Base-by-base conservation (phyloP, 768 basidiomycete genomes). In the Russula compacta region DNA sequence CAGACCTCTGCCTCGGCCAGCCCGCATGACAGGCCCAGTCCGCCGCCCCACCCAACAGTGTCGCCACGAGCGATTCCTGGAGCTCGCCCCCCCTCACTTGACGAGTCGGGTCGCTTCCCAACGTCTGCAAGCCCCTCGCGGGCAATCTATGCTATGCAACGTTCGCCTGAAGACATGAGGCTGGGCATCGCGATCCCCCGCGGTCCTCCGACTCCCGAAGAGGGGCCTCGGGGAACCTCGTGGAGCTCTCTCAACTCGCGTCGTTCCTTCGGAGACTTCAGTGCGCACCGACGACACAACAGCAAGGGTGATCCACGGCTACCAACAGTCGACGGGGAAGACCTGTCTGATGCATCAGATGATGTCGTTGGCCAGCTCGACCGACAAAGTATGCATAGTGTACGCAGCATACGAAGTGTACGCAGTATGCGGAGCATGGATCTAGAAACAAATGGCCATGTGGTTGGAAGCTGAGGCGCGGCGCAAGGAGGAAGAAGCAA, bases 401-500 rank as follows among this genome's bases (percentile, higher is more conserved):
- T 24, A 38, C 60, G 63, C n/a, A 64, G 59, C 51, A 1, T 42
- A 48, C 55, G 52, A 36, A 67, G 64, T 51, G 7, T 59, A 21
- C 59, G 64, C 6, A 63, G 61, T 38, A 42, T 53, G 32, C 61
- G 61, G 14, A 66, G 65, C 47, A 38, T 65, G 39, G 61, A 65
- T 36, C 21, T 62, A 17, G 69, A 69, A 69, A 60, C 67, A 66
- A 33, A 61, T 67, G 15, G 67, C 56, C 11, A 46, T 56, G 44
- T 59, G 36, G 40, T 42, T 60, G 35, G 67, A 66, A 65, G 58
- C 43, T 6, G 67, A 66, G 59, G 61, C 63, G 44, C 54, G 49
- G 33, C 65, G 53, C 17, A 65, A 51, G 55, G 68, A 64, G 59
- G 65, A 70, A n/a, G 69, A 70, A 24, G 72, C 73, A 35, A 68